Evolutionary conservation across 179 eudicot species (phyloP).

Genomic region (Corrigiola litoralis): DNA sequence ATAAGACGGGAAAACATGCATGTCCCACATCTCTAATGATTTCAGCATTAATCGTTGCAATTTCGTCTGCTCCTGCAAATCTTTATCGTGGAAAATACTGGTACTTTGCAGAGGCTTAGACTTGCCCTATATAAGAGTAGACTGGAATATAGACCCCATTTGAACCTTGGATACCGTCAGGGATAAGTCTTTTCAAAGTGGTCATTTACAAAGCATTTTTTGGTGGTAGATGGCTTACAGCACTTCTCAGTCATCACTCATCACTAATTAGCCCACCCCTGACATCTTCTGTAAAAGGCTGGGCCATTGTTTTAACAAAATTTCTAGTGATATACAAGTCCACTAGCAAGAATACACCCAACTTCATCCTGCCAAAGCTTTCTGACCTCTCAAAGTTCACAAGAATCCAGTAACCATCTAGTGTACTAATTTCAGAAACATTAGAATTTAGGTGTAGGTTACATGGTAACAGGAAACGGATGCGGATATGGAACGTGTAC

Average conservation of each 20-base stretch:
- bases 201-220: slow-evolving; percentile 3
- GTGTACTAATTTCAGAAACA: no score
- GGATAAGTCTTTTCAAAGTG: slow-evolving; percentile 30
- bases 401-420: no score
- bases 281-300: slow-evolving; percentile 26
- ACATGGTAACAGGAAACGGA: no score
- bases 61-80: slow-evolving; percentile 10
- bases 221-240: slow-evolving; percentile 19
- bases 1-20: neutral
- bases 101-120: neutral
- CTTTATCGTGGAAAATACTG: slow-evolving; percentile 14
- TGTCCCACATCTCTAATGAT: slow-evolving; percentile 10
- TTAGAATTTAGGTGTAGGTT: no score
- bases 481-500: no score
- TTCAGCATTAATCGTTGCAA: neutral
- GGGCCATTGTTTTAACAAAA: slow-evolving; percentile 7
- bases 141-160: neutral
- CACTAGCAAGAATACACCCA: neutral
- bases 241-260: slow-evolving; percentile 6
- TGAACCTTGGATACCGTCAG: slow-evolving; percentile 15
- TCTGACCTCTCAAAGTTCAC: slow-evolving; percentile 25
- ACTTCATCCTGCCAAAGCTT: slow-evolving; percentile 10
- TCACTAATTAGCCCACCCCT: slow-evolving; percentile 9
- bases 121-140: neutral
- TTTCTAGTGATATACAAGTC: slow-evolving; percentile 22